A percentile compares a stretch with the other conserved stretches of the same genome.
Evolutionary conservation across 495 filamentous ascomycete genomes (phyloP).

Genomic region (Immersiella caudata): DNA sequence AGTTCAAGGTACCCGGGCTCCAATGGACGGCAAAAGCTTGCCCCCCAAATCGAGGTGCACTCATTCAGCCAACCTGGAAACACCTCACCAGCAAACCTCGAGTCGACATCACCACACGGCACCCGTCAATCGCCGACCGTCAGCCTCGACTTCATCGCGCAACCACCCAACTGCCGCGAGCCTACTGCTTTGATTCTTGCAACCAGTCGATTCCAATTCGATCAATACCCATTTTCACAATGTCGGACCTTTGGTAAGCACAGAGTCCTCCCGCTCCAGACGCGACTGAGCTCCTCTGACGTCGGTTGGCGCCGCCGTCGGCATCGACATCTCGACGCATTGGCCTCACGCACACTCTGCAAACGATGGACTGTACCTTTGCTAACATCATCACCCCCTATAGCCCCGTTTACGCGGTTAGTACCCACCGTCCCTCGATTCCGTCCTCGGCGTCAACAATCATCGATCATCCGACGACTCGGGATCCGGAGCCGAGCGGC

Average conservation of each 20-base stretch:
- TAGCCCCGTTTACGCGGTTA: conserved; percentile 98
- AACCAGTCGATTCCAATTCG: conserved; percentile 35
- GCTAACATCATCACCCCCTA: conserved; percentile 32
- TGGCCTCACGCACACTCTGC: background rate
- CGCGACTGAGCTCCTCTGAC: conserved; percentile 28
- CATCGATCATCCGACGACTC: conserved; percentile 7
- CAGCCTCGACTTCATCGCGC: conserved; percentile 27
- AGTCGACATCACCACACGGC: conserved; percentile 33
- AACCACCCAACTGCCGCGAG: conserved; percentile 20
- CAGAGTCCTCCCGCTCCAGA: conserved; percentile 29
- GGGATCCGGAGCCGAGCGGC: conserved; percentile 7
- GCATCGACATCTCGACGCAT: conserved; percentile 4
- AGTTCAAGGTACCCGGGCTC: conserved; percentile 15
- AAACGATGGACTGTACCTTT: background rate
- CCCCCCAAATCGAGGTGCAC: conserved; percentile 26
- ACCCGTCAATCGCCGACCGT: conserved; percentile 20
- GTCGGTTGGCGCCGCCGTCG: background rate
- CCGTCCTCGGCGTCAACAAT: conserved; percentile 22
- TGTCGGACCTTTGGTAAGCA: conserved; percentile 48
- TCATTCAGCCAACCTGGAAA: conserved; percentile 49
- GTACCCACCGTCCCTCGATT: conserved; percentile 50
- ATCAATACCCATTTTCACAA: conserved; percentile 39
- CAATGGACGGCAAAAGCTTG: conserved; percentile 32
- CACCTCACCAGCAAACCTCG: conserved; percentile 41
- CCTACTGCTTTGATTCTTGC: conserved; percentile 20